Evolutionary conservation across 495 filamentous ascomycete species (phyloP).

Genomic region (Tuber microsphaerosporum): DNA sequence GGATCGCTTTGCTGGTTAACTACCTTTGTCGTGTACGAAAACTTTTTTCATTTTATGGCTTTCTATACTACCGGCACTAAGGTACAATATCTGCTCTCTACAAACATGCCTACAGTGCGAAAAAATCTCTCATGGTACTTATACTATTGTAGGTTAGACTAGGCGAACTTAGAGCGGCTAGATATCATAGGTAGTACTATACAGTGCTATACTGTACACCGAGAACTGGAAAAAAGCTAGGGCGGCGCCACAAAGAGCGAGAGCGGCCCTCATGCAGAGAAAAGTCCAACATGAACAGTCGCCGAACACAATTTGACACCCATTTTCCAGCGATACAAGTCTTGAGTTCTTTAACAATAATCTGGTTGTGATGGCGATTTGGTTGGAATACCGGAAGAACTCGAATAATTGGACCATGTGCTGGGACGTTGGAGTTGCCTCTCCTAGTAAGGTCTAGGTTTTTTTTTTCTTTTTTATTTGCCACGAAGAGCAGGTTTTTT

Average conservation of each 20-base stretch:
- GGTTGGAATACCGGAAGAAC: background rate
- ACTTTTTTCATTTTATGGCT: too few relatives aligned
- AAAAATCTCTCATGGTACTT: too few relatives aligned
- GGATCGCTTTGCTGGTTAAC: too few relatives aligned
- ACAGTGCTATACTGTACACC: background rate
- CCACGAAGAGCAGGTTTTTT: too few relatives aligned
- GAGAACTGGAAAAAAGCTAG: background rate
- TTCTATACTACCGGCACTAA: too few relatives aligned
- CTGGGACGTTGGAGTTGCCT: too few relatives aligned
- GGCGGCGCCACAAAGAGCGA: background rate
- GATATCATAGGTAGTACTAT: background rate
- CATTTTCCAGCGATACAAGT: background rate
- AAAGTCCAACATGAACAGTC: background rate
- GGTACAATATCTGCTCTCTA: too few relatives aligned
- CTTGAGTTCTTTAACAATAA: background rate
- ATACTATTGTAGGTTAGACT: background rate
- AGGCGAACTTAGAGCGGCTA: background rate
- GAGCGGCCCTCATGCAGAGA: background rate
- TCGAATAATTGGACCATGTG: too few relatives aligned
- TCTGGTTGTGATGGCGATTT: background rate
- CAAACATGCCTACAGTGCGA: too few relatives aligned
- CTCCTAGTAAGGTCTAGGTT: too few relatives aligned
- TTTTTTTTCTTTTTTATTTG: too few relatives aligned
- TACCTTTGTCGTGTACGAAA: too few relatives aligned
- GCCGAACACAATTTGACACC: background rate